phyloP scores from a whole-genome alignment of 23 red algal species.

The Gracilaria domingensis region DNA sequence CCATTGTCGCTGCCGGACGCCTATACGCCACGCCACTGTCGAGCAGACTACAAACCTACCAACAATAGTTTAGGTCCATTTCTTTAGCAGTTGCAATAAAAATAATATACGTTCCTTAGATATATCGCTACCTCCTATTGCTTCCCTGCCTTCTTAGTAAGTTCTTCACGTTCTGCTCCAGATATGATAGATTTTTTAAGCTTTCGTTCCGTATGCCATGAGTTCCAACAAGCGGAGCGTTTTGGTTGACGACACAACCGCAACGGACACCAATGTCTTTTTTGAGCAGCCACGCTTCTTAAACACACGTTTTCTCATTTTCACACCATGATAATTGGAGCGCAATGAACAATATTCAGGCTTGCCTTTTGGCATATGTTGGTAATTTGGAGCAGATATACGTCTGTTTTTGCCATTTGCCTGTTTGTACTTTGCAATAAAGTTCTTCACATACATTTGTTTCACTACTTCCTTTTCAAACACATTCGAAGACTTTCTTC shows the following conservation, averaged over 20 bases:
- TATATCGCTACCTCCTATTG: too few species aligned
- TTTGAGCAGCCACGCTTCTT: conserved; percentile 24
- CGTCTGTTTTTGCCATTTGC: not conserved
- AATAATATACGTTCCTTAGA: too few species aligned
- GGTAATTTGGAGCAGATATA: not conserved
- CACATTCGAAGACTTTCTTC: not conserved
- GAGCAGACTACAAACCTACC: too few species aligned
- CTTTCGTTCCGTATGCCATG: not conserved
- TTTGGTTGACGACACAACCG: conserved; percentile 3
- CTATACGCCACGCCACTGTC: too few species aligned
- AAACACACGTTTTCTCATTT: not conserved
- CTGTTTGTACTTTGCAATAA: not conserved
- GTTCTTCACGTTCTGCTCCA: conserved; percentile 23
- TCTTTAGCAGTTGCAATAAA: too few species aligned
- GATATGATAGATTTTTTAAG: not conserved
- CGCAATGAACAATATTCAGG: not conserved
- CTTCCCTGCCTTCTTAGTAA: not conserved
- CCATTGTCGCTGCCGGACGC: too few species aligned
- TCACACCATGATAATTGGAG: not conserved
- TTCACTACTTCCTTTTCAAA: not conserved
- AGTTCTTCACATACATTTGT: not conserved
- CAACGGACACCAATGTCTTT: conserved; percentile 29
- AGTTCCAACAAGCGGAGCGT: not conserved
- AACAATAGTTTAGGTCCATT: too few species aligned
- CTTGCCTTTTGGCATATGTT: not conserved